Percentiles rank a stretch among this genome's conserved stretches.
Conservation (phyloP, 2,329 filamentous ascomycete species). For the Claviceps spartinae region DNA sequence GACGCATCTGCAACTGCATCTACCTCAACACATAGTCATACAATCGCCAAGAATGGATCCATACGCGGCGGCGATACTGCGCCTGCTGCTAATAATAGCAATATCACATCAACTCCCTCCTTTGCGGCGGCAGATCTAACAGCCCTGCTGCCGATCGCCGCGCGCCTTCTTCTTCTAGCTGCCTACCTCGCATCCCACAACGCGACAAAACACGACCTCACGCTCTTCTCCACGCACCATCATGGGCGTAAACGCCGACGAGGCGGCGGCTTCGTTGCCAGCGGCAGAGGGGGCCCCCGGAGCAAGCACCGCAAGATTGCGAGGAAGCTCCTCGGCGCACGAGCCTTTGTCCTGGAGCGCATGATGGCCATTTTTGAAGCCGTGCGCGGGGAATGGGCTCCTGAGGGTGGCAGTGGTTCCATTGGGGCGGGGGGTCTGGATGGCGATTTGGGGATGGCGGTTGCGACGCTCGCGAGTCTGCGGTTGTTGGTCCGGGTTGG, state of each 20-base stretch:
- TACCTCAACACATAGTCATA: neutral
- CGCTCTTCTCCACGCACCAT: slow-evolving; percentile 62
- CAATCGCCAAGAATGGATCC: neutral
- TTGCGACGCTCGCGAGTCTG: slow-evolving; percentile 61
- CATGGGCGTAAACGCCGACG: slow-evolving; percentile 36
- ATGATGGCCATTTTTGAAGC: slow-evolving; percentile 66
- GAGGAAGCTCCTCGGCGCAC: slow-evolving; percentile 61
- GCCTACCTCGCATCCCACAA: slow-evolving; percentile 77
- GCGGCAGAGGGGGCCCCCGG: slow-evolving; percentile 14
- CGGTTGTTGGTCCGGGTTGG: slow-evolving; percentile 54
- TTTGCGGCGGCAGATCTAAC: slow-evolving; percentile 30
- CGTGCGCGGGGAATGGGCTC: slow-evolving; percentile 43
- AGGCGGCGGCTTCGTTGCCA: slow-evolving; percentile 29
- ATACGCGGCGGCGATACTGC: neutral
- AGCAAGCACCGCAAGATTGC: slow-evolving; percentile 58
- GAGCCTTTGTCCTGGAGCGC: slow-evolving; percentile 64
- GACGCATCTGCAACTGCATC: neutral
- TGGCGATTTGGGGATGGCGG: slow-evolving; percentile 46
- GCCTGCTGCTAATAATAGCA: neutral
- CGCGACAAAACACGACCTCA: slow-evolving; percentile 55
- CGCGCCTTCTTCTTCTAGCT: slow-evolving; percentile 59
- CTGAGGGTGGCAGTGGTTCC: slow-evolving; percentile 11
- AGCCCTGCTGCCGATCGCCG: slow-evolving; percentile 53
- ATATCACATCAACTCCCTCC: neutral
- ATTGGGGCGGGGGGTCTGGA: slow-evolving; percentile 26